Percentiles rank a stretch among this genome's conserved stretches.
These are phyloP conservation scores for Lotmaria passim DNA, from an alignment of 208 protist genomes.

Conservation along the genomic window DNA sequence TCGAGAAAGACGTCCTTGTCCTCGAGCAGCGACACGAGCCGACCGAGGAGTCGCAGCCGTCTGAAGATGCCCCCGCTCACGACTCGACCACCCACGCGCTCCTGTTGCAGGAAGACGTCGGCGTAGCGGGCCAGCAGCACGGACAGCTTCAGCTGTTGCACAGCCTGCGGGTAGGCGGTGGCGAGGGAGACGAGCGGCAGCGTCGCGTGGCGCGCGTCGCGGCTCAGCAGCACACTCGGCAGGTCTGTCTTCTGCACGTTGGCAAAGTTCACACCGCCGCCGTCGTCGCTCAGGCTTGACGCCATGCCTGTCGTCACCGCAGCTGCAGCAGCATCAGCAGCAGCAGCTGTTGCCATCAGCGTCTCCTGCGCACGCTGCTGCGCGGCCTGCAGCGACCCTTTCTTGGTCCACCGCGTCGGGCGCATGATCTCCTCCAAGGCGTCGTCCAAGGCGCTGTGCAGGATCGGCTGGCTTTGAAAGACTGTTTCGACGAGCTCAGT, in stretches of 20 bases:
- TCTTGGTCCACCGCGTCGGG: conserved; percentile 51
- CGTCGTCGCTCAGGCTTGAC: neutral
- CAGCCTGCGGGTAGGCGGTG: conserved; percentile 13
- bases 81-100: conserved; percentile 26
- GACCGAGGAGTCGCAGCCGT: conserved; percentile 34
- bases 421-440: conserved; percentile 59
- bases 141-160: conserved; percentile 37
- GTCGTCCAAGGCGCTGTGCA: conserved; percentile 51
- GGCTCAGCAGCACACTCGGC: conserved; percentile 57
- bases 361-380: conserved; percentile 35
- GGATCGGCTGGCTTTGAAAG: conserved; percentile 39
- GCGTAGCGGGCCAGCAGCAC: conserved; percentile 59
- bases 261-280: neutral
- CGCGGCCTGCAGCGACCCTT: conserved; percentile 28
- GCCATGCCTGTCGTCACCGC: no score
- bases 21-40: conserved; percentile 53
- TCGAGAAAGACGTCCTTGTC: conserved; percentile 73
- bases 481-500: conserved; percentile 41
- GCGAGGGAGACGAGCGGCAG: conserved; percentile 37
- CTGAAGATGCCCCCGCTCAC: conserved; percentile 21
- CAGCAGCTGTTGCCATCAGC: conserved; percentile 12
- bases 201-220: conserved; percentile 43
- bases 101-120: conserved; percentile 38
- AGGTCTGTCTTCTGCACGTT: conserved; percentile 14
- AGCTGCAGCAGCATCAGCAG: conserved; percentile 1